Conservation (phyloP, 257 asterid genomes). For the Eustoma russellianum region DNA sequence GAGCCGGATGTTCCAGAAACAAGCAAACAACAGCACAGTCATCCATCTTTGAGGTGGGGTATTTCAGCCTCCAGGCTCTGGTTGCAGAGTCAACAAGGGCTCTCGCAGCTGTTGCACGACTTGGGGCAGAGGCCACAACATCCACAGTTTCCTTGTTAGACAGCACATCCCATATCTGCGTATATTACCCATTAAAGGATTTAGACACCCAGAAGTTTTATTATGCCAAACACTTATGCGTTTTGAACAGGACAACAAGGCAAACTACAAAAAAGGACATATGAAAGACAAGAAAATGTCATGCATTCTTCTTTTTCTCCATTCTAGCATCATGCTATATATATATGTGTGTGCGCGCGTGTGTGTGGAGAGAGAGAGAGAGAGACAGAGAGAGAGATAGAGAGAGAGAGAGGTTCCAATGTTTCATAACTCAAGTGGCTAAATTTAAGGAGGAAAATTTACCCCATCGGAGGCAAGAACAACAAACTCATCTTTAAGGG, state of each 20-base stretch:
- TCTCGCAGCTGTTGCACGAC: slow-evolving; percentile 72
- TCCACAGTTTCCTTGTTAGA: slow-evolving; percentile 94
- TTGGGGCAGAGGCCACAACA: slow-evolving; percentile 84
- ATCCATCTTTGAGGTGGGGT: slow-evolving; percentile 93
- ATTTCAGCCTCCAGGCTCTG: slow-evolving; percentile 94
- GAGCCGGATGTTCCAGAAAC: slow-evolving; percentile 34
- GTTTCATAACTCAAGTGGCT: too few relatives aligned
- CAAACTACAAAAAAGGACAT: too few relatives aligned
- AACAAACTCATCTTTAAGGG: slow-evolving; percentile 59
- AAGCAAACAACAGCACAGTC: slow-evolving; percentile 95
- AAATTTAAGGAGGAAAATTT: background rate
- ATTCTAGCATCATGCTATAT: too few relatives aligned
- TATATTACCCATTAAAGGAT: background rate
- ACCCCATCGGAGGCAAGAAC: slow-evolving; percentile 99
- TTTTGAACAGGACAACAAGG: too few relatives aligned
- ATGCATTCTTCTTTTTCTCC: too few relatives aligned
- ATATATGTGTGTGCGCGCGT: too few relatives aligned
- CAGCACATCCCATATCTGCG: slow-evolving; percentile 95
- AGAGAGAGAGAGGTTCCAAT: too few relatives aligned
- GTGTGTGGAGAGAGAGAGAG: too few relatives aligned
- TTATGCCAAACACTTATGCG: background rate
- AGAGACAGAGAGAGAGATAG: too few relatives aligned
- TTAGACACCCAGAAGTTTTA: background rate
- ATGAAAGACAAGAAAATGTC: too few relatives aligned
- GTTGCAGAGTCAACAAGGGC: slow-evolving; percentile 95